phyloP scores from a whole-genome alignment of 768 basidiomycete genomes.

The Rhodotorula toruloides region DNA sequence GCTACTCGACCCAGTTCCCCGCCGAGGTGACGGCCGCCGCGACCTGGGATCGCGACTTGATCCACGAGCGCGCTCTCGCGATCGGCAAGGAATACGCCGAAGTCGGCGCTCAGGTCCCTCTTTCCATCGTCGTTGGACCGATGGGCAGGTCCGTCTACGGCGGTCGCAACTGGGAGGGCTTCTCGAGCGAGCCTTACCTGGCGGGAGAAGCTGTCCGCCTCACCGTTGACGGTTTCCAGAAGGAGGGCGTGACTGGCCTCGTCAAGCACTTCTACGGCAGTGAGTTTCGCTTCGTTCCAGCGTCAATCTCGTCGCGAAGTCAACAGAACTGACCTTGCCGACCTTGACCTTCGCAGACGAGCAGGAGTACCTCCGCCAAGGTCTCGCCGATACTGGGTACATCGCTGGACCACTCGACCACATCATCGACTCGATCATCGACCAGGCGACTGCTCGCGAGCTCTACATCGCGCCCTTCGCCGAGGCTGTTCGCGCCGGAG shows the following conservation, averaged over 20 bases:
- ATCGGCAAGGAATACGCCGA: conserved; percentile 77
- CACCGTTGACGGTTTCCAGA: conserved; percentile 39
- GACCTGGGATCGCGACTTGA: conserved; percentile 74
- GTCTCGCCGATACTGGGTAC: conserved; percentile 22
- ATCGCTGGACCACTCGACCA: conserved; percentile 42
- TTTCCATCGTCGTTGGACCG: conserved; percentile 18
- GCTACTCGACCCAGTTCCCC: conserved; percentile 52
- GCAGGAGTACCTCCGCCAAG: conserved; percentile 48
- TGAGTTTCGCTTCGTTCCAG: background rate
- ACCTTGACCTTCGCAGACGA: conserved; percentile 47
- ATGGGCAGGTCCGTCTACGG: conserved; percentile 7
- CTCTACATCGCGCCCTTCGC: conserved; percentile 25
- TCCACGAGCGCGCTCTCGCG: conserved; percentile 67
- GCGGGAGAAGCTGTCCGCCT: conserved; percentile 2
- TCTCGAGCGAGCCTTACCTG: conserved; percentile 27
- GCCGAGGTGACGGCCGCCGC: conserved; percentile 76
- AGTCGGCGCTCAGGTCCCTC: conserved; percentile 69
- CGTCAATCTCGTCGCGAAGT: background rate
- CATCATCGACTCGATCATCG: conserved; percentile 52
- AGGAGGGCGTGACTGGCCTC: conserved; percentile 33
- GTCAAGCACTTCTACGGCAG: conserved; percentile 63
- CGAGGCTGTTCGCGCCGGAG: conserved; percentile 12
- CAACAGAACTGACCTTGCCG: background rate
- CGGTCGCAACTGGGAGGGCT: conserved; percentile 34
- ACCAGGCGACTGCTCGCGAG: conserved; percentile 44